These are phyloP conservation scores for Warburgia ugandensis DNA, from an alignment of 164 flowering plant genomes.

Conservation along the genomic window DNA sequence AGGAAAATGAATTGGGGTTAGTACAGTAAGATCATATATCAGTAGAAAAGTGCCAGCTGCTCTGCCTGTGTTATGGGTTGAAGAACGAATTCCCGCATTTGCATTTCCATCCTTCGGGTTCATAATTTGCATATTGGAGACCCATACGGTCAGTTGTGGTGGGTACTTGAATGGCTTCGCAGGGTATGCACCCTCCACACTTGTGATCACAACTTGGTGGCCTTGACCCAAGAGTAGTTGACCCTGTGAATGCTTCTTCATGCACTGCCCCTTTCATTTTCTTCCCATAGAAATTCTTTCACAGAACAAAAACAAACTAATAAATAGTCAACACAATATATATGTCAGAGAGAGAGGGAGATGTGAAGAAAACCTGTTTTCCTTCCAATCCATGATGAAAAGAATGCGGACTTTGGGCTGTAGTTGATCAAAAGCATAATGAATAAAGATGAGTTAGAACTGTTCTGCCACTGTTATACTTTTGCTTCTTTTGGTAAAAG, in stretches of 20 bases:
- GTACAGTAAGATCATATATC: too few species aligned
- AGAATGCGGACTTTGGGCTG: slow-evolving; percentile 17
- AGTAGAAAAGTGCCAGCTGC: too few species aligned
- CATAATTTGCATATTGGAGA: slow-evolving; percentile 41
- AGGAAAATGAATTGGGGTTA: too few species aligned
- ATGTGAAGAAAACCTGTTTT: slow-evolving; percentile 19
- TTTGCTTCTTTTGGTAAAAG: background rate
- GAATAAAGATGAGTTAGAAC: background rate
- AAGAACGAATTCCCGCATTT: slow-evolving; percentile 41
- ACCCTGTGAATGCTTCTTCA: background rate
- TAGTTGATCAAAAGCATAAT: too few species aligned
- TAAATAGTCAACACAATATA: background rate
- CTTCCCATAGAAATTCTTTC: slow-evolving; percentile 9
- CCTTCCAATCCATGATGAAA: slow-evolving; percentile 9
- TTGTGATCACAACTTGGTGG: slow-evolving; percentile 49
- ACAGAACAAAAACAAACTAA: background rate
- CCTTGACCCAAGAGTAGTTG: slow-evolving; percentile 6
- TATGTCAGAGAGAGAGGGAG: slow-evolving; percentile 1
- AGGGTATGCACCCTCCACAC: slow-evolving; percentile 46
- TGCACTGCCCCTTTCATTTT: slow-evolving; percentile 5
- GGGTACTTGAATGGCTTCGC: slow-evolving; percentile 47
- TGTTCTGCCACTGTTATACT: background rate
- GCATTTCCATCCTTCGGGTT: slow-evolving; percentile 69
- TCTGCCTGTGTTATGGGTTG: slow-evolving; percentile 44
- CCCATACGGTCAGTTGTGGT: slow-evolving; percentile 19